Evolutionary conservation across 768 basidiomycete species (phyloP).

Genomic region (Lactifluus hygrophoroides): DNA sequence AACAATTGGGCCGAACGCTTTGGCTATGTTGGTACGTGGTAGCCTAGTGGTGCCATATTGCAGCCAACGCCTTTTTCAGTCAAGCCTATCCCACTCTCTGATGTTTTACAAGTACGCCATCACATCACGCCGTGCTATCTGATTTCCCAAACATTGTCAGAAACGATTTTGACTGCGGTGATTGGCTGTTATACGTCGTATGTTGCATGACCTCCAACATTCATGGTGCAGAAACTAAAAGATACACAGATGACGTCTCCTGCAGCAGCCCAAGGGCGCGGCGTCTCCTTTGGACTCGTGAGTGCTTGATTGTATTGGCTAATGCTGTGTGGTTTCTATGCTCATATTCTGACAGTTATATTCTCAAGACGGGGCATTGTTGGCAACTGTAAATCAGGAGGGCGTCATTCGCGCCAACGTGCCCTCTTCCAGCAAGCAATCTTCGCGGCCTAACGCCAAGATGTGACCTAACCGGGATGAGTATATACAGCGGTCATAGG

Average conservation of each 20-base stretch:
- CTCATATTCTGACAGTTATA: slow-evolving; percentile 10
- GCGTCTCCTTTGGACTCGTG: slow-evolving; percentile 9
- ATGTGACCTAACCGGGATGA: slow-evolving; percentile 2
- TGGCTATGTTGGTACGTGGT: slow-evolving; percentile 53
- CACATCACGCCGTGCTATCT: neutral
- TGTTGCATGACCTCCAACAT: slow-evolving; percentile 21
- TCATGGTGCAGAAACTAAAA: neutral
- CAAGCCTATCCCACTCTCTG: slow-evolving; percentile 71
- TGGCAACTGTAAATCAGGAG: slow-evolving; percentile 18
- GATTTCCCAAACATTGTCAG: slow-evolving; percentile 29
- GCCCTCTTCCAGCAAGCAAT: neutral
- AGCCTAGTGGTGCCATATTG: neutral
- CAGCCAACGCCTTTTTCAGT: slow-evolving; percentile 31
- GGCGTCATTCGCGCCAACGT: slow-evolving; percentile 16
- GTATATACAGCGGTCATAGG: neutral
- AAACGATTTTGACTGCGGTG: slow-evolving; percentile 65
- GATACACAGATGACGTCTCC: slow-evolving; percentile 1
- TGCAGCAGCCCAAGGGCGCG: slow-evolving; percentile 6
- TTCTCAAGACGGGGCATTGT: slow-evolving; percentile 9
- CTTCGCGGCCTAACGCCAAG: slow-evolving; percentile 7
- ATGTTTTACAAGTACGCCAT: slow-evolving; percentile 65
- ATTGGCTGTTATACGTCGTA: slow-evolving; percentile 76
- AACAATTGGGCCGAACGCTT: slow-evolving; percentile 31
- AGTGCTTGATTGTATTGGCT: neutral
- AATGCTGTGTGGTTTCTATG: neutral